A percentile compares a stretch with the other conserved stretches of the same genome.
phyloP scores from a whole-genome alignment of 2,329 filamentous ascomycete species.

The Fusarium cicatricum region DNA sequence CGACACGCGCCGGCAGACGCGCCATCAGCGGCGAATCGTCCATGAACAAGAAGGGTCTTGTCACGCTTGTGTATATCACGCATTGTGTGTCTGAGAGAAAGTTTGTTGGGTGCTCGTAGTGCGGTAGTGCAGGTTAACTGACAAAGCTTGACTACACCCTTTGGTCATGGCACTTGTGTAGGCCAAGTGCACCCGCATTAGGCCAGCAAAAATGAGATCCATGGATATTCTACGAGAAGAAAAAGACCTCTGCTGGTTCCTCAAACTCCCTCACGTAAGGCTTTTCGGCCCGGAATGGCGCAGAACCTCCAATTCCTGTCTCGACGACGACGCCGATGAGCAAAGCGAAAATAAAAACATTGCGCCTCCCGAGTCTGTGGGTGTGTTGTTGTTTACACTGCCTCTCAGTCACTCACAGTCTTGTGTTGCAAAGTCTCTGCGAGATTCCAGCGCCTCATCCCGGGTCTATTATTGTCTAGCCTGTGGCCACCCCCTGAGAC shows the following conservation, averaged over 20 bases:
- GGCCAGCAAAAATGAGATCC: conserved; percentile 6
- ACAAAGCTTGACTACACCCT: conserved; percentile 18
- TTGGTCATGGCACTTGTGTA: conserved; percentile 8
- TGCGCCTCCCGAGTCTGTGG: conserved; percentile 12
- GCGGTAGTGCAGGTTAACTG: conserved; percentile 4
- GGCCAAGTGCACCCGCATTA: conserved; percentile 5
- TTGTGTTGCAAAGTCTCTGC: conserved; percentile 7
- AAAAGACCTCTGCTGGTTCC: neutral
- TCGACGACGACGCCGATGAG: conserved; percentile 6
- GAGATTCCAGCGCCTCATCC: conserved; percentile 35
- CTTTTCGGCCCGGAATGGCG: conserved; percentile 16
- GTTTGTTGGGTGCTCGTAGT: conserved; percentile 26
- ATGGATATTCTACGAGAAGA: neutral
- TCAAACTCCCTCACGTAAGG: neutral
- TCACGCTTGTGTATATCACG: too few relatives aligned
- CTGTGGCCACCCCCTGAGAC: conserved; percentile 41
- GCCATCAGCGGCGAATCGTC: conserved; percentile 18
- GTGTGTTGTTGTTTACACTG: conserved; percentile 25
- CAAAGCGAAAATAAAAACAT: conserved; percentile 4
- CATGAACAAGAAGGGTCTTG: neutral
- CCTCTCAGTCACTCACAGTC: conserved; percentile 16
- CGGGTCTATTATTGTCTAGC: conserved; percentile 36
- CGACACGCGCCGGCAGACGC: conserved; percentile 34
- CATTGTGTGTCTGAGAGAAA: conserved; percentile 3
- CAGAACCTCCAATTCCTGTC: conserved; percentile 13